Evolutionary conservation across 345 rosid genomes (phyloP).

Genomic region (Eucalyptus regnans): DNA sequence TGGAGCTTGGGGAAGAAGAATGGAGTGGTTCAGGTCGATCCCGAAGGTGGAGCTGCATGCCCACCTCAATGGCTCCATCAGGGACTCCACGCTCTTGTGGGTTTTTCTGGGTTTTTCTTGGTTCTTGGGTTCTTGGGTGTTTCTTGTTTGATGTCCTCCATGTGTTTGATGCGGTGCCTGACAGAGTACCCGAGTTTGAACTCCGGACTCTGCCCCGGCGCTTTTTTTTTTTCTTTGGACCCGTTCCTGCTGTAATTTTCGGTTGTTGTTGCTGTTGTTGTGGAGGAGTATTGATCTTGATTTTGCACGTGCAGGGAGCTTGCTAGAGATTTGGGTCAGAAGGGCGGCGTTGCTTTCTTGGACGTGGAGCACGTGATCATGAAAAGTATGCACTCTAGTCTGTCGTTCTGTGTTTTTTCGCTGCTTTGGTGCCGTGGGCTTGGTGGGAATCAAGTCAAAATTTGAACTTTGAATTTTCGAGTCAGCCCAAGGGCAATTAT

Average conservation of each 20-base stretch:
- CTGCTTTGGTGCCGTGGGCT: not conserved
- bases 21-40: constrained; percentile 57
- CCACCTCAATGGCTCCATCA: constrained; percentile 93
- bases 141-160: not conserved
- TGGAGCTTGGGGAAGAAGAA: not conserved
- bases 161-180: not conserved
- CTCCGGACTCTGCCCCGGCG: not conserved
- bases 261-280: not conserved
- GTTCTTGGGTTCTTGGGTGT: not conserved
- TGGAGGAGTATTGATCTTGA: not conserved
- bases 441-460: not conserved
- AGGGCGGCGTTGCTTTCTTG: constrained; percentile 44
- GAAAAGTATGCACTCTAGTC: constrained; percentile 34
- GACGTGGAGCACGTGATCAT: constrained; percentile 78
- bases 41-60: constrained; percentile 98
- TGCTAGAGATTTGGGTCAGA: constrained; percentile 68
- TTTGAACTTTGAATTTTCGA: not conserved
- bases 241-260: not conserved
- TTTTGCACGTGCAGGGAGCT: constrained; percentile 53
- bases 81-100: constrained; percentile 85
- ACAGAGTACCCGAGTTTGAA: not conserved
- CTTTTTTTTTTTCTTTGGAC: not conserved
- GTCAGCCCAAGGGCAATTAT: not conserved
- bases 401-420: not conserved
- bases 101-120: not conserved